Conservation (phyloP, 345 rosid genomes). For the Eucalyptus victrix region DNA sequence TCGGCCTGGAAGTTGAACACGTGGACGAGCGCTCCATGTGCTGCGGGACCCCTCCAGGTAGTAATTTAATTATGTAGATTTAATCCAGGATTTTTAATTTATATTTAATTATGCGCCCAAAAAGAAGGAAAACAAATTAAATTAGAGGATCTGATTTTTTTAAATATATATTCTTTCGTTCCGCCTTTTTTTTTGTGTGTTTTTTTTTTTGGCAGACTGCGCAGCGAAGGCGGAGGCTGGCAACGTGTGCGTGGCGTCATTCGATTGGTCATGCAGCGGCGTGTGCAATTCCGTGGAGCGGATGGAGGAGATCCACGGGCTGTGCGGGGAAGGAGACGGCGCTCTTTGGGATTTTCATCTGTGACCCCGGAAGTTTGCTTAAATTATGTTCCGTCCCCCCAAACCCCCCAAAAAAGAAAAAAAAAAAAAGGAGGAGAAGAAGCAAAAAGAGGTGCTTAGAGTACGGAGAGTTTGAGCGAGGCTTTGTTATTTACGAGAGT, state of each 20-base stretch:
- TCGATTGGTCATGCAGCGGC: constrained; percentile 90
- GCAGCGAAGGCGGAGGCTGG: constrained; percentile 68
- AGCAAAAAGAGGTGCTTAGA: neutral
- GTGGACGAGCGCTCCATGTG: constrained; percentile 80
- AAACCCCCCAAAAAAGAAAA: accelerated
- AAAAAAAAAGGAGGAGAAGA: accelerated
- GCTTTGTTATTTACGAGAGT: neutral
- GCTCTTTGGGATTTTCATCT: constrained; percentile 39
- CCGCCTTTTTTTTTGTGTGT: neutral
- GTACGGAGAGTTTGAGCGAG: neutral
- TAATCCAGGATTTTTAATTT: neutral
- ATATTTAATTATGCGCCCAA: neutral
- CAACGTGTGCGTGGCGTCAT: constrained; percentile 71
- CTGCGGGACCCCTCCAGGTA: constrained; percentile 82
- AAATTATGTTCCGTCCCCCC: neutral
- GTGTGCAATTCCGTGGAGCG: constrained; percentile 73
- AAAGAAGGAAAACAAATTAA: neutral
- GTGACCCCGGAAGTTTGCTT: neutral
- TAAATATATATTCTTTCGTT: neutral
- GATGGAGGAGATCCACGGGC: constrained; percentile 46
- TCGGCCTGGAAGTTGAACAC: constrained; percentile 83
- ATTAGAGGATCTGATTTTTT: neutral
- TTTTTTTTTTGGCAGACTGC: constrained; percentile 27
- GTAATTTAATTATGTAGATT: neutral
- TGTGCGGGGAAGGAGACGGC: constrained; percentile 71